Base-by-base conservation (phyloP, 2,329 filamentous ascomycete genomes). In the Ophiostoma perfectum region DNA sequence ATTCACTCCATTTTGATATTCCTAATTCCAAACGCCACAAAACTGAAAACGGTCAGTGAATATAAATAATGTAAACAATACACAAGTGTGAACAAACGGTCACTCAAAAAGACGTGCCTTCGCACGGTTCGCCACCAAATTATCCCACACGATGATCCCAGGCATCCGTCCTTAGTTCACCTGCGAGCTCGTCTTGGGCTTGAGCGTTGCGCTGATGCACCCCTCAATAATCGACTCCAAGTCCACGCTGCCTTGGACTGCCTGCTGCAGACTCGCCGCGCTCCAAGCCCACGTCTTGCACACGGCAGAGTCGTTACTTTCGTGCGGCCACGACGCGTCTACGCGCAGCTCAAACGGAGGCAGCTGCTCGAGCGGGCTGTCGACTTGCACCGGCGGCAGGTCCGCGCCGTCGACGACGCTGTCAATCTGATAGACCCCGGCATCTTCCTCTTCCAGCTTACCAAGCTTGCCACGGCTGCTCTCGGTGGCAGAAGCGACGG, bases 381-480 rank as follows among this genome's bases (percentile, higher is more conserved):
- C 71, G 27, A 82, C 77, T 70, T 81, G 78, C 18, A 64, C 41
- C 5, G 18, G 11, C 18, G 42, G 6, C 79, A 60, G 55, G 27
- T 60, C 55, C 11, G 27, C 27, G 12, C 12, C 55, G 11, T 77
- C 70, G 41, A 45, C 41, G 1, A 18, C 2, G 5, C 83, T 82
- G 39, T 83, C 81, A 0, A 45, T n/a, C 39, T 64, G 16, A n/a
- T 47, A 16, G 4, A 38, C 14, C 8, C 3, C 11, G 11, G 18
- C n/a, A 3, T 36, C 39, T 18, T 64, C 18, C 9, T 77, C 74
- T 41, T 77, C 78, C 66, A 80, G 78, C 18, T 80, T 73, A 63
- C 60, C 39, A 8, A 7, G 14, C 16, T 52, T 60, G 55, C 27
- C 38, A 5, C 27, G 14, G 27, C 9, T 18, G 55, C 5, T 16